Evolutionary conservation across 495 filamentous ascomycete genomes (phyloP).

Genomic region (Neurospora sp.): DNA sequence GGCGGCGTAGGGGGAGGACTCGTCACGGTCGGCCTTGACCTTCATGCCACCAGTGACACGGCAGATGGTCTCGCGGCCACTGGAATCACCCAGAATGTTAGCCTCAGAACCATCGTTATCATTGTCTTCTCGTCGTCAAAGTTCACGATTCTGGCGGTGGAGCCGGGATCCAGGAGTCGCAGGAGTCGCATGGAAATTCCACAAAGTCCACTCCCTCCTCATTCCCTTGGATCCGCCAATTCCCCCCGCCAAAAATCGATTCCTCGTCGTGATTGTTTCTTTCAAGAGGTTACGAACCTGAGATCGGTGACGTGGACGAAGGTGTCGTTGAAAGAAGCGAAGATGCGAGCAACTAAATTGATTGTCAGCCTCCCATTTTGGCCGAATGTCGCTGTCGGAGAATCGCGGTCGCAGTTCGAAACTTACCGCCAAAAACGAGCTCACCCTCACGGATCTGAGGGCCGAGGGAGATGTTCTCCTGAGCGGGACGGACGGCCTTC

Average conservation of each 20-base stretch:
- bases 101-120: constrained; percentile 32
- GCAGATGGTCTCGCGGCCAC: constrained; percentile 98
- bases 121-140: neutral
- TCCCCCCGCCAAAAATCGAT: neutral
- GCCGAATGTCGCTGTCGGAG: neutral
- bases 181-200: neutral
- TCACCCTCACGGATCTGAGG: constrained; percentile 68
- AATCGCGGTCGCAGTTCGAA: neutral
- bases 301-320: constrained; percentile 99
- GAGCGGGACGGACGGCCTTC: constrained; percentile 62
- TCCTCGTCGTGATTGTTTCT: neutral
- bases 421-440: constrained; percentile 74
- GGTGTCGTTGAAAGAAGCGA: constrained; percentile 97
- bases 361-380: constrained; percentile 3
- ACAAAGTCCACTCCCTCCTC: constrained; percentile 1
- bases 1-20: constrained; percentile 98
- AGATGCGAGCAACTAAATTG: constrained; percentile 80
- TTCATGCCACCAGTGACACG: constrained; percentile 99
- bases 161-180: constrained; percentile 11
- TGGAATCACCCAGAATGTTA: constrained; percentile 62
- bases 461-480: constrained; percentile 98
- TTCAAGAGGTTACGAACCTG: constrained; percentile 53
- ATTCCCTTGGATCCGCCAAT: neutral
- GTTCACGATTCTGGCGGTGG: constrained; percentile 15
- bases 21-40: constrained; percentile 99